Percentiles rank a stretch among this genome's conserved stretches.
phyloP scores from a whole-genome alignment of 768 basidiomycete species.

The Amanita thiersii region DNA sequence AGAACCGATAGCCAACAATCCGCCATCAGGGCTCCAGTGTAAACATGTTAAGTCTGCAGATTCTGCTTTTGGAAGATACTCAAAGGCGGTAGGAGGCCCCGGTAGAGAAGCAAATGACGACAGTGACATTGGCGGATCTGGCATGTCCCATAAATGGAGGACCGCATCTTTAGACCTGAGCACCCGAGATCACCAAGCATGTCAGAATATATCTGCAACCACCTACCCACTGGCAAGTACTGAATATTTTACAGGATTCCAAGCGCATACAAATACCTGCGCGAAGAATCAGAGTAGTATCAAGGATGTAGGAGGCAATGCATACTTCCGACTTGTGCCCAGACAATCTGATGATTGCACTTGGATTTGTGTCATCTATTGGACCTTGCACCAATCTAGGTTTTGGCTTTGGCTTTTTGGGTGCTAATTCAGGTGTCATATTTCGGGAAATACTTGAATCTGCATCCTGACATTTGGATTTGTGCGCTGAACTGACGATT shows the following conservation, averaged over 20 bases:
- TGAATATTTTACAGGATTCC: slow-evolving; percentile 56
- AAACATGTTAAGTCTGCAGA: slow-evolving; percentile 66
- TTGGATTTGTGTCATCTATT: slow-evolving; percentile 32
- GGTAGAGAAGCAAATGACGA: slow-evolving; percentile 23
- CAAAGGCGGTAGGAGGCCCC: slow-evolving; percentile 33
- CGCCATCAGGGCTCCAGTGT: slow-evolving; percentile 72
- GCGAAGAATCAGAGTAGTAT: slow-evolving; percentile 6
- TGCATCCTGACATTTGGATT: slow-evolving; percentile 2
- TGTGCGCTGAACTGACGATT: no score
- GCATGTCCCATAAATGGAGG: slow-evolving; percentile 66
- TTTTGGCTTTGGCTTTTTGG: slow-evolving; percentile 21
- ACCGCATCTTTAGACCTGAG: slow-evolving; percentile 68
- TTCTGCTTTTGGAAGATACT: slow-evolving; percentile 37
- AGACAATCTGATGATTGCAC: slow-evolving; percentile 36
- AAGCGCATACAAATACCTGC: slow-evolving; percentile 76
- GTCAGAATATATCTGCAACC: slow-evolving; percentile 3
- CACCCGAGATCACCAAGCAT: slow-evolving; percentile 9
- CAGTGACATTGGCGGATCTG: slow-evolving; percentile 26
- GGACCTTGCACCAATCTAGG: slow-evolving; percentile 27
- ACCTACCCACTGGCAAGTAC: slow-evolving; percentile 70
- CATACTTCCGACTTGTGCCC: slow-evolving; percentile 60
- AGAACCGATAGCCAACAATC: slow-evolving; percentile 68
- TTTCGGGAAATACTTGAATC: slow-evolving; percentile 13
- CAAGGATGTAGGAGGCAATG: background rate
- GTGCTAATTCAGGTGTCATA: slow-evolving; percentile 11